Evolutionary conservation across 305 asterid genomes (phyloP).

Genomic region (Stenogyne calaminthoides): DNA sequence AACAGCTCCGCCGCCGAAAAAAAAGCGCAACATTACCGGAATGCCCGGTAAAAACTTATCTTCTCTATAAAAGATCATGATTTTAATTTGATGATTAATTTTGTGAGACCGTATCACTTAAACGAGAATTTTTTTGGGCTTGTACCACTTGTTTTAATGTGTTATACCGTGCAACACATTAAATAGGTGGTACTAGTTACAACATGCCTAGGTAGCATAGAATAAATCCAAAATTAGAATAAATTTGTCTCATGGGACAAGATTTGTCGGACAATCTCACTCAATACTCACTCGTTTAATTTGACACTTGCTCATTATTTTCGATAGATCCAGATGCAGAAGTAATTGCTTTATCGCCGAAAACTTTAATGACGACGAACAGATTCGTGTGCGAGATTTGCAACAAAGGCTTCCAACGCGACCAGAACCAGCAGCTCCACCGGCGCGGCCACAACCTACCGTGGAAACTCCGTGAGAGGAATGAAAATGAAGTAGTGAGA

Average conservation of each 20-base stretch:
- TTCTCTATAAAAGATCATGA: not conserved
- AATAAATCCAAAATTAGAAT: too few relatives aligned
- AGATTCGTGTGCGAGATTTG: conserved; percentile 38
- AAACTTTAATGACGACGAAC: conserved; percentile 31
- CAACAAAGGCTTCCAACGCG: conserved; percentile 40
- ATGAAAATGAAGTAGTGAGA: conserved; percentile 27
- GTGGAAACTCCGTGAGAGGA: conserved; percentile 49
- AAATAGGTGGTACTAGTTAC: too few relatives aligned
- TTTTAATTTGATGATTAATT: too few relatives aligned
- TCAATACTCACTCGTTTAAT: too few relatives aligned
- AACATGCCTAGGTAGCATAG: too few relatives aligned
- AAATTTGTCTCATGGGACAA: too few relatives aligned
- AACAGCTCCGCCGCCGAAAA: conserved; percentile 40
- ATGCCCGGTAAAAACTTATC: conserved; percentile 60
- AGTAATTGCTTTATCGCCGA: conserved; percentile 35
- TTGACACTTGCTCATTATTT: too few relatives aligned
- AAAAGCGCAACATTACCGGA: conserved; percentile 72
- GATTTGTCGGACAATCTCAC: too few relatives aligned
- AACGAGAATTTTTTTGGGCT: too few relatives aligned
- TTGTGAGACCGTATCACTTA: too few relatives aligned
- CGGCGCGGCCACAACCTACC: conserved; percentile 52
- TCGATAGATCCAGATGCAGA: conserved; percentile 43
- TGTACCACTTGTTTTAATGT: too few relatives aligned
- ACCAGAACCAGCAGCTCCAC: conserved; percentile 51
- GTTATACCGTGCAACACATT: too few relatives aligned